These are phyloP conservation scores for Bassia scoparia DNA, from an alignment of 148 eudicot species.

Conservation along the genomic window DNA sequence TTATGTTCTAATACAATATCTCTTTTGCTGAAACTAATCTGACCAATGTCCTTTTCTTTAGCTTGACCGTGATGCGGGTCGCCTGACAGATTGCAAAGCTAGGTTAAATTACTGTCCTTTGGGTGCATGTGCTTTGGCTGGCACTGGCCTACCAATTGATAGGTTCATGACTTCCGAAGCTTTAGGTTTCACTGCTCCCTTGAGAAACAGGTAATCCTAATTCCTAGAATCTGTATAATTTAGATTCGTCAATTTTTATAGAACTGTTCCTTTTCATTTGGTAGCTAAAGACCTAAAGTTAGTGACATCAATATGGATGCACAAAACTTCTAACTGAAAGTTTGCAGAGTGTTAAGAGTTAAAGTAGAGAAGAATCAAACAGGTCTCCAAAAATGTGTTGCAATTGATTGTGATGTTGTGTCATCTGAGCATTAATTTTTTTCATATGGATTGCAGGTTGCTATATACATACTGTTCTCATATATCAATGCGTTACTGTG, in stretches of 20 bases:
- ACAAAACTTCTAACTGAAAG: not conserved
- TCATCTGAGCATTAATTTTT: not conserved
- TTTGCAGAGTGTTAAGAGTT: not conserved
- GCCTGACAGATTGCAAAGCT: constrained; percentile 73
- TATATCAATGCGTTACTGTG: not conserved
- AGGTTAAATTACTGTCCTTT: constrained; percentile 88
- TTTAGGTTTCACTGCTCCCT: constrained; percentile 80
- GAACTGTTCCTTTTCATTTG: not conserved
- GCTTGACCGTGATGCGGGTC: constrained; percentile 98
- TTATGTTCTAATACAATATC: not conserved
- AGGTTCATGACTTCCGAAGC: constrained; percentile 93
- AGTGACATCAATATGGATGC: not conserved
- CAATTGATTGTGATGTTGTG: not conserved
- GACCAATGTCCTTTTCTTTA: constrained; percentile 25
- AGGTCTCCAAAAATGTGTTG: not conserved
- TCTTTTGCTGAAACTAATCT: not conserved
- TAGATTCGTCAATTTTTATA: not conserved
- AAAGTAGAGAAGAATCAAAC: not conserved
- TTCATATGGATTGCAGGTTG: not conserved
- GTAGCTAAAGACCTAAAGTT: not conserved
- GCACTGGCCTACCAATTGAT: constrained; percentile 96
- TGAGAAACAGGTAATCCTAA: constrained; percentile 78
- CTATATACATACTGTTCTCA: not conserved
- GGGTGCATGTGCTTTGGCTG: constrained; percentile 99
- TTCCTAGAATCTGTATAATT: not conserved